These are phyloP conservation scores for Scenedesmus sp. DNA, from an alignment of 163 green algal genomes.

Conservation along the genomic window DNA sequence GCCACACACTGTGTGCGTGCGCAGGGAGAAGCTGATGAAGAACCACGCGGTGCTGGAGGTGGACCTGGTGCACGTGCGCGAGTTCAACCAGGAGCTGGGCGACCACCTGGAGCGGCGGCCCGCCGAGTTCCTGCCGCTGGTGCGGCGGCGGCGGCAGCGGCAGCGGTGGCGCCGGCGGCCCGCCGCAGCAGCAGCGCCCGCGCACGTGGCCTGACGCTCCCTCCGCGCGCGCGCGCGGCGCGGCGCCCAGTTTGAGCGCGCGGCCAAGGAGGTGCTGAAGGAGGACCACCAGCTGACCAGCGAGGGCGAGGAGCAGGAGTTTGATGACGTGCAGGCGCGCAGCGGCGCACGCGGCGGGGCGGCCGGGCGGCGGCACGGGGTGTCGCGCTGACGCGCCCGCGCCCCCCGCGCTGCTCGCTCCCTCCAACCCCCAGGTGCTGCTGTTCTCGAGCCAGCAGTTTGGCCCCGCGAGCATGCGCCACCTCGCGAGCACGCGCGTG, in stretches of 20 bases:
- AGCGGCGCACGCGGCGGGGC: too few species aligned
- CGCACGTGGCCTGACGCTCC: too few species aligned
- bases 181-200: background rate
- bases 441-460: conserved; percentile 72
- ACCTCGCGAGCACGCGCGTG: conserved; percentile 80
- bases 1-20: background rate
- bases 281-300: conserved; percentile 52
- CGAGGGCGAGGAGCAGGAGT: conserved; percentile 51
- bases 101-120: conserved; percentile 62
- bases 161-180: background rate
- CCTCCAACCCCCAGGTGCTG: conserved; percentile 68
- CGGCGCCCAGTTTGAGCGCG: conserved; percentile 63
- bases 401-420: background rate
- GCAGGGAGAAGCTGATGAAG: conserved; percentile 68
- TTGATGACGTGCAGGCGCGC: conserved; percentile 53
- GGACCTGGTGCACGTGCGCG: conserved; percentile 73
- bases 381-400: too few species aligned
- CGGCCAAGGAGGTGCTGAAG: conserved; percentile 61
- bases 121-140: conserved; percentile 70
- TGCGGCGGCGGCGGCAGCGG: conserved; percentile 43
- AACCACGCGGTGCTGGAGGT: conserved; percentile 64
- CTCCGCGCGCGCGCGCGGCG: background rate
- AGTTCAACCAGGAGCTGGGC: conserved; percentile 60
- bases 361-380: background rate
- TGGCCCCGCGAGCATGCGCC: conserved; percentile 68